Evolutionary conservation across 2,329 filamentous ascomycete species (phyloP).

Genomic region (Pseudogymnoascus sp.): DNA sequence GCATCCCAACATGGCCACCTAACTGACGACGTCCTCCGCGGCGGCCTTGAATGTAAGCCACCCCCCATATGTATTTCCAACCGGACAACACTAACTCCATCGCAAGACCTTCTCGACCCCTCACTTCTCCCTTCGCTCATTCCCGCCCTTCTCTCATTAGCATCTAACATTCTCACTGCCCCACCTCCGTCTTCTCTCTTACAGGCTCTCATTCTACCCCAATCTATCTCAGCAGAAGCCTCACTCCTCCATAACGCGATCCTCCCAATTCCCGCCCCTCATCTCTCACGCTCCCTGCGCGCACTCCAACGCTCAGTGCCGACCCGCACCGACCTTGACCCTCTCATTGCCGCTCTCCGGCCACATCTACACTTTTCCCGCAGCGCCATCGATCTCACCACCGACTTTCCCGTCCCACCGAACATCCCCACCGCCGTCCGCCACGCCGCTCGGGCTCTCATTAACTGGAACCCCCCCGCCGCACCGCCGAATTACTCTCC

Average conservation of each 20-base stretch:
- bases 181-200: slow-evolving; percentile 42
- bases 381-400: slow-evolving; percentile 40
- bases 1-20: slow-evolving; percentile 62
- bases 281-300: slow-evolving; percentile 60
- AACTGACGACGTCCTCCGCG: slow-evolving; percentile 63
- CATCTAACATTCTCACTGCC: slow-evolving; percentile 40
- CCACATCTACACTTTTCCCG: slow-evolving; percentile 49
- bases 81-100: not conserved
- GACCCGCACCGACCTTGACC: slow-evolving; percentile 62
- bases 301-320: slow-evolving; percentile 62
- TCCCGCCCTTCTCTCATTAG: slow-evolving; percentile 63
- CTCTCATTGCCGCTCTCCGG: slow-evolving; percentile 60
- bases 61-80: slow-evolving; percentile 27
- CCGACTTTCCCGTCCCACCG: not conserved
- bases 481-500: slow-evolving; percentile 65
- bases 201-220: slow-evolving; percentile 64
- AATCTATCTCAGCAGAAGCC: slow-evolving; percentile 65
- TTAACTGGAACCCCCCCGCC: slow-evolving; percentile 60
- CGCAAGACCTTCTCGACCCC: slow-evolving; percentile 3
- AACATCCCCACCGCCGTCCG: slow-evolving; percentile 54
- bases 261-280: slow-evolving; percentile 63
- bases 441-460: slow-evolving; percentile 55
- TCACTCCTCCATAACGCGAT: slow-evolving; percentile 63
- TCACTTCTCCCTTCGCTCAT: slow-evolving; percentile 62
- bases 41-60: slow-evolving; percentile 66